Percentiles rank a stretch among this genome's conserved stretches.
Evolutionary conservation across 805 yeast species (phyloP).

Genomic region (Ogataea ganodermae): DNA sequence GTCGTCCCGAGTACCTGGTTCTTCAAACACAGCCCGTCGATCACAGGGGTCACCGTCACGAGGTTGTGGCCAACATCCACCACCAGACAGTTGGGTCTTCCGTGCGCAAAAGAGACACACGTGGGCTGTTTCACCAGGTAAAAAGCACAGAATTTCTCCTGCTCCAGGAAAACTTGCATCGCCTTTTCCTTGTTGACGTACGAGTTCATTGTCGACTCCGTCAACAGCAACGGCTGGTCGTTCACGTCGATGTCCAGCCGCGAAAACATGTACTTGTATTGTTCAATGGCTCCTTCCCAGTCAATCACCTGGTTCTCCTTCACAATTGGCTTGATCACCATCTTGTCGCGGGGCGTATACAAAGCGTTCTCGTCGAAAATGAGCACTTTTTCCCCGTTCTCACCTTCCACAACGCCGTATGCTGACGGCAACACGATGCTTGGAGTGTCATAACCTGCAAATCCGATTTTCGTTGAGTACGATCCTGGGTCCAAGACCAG

Average conservation of each 20-base stretch:
- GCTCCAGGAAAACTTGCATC: conserved; percentile 71
- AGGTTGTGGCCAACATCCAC: conserved; percentile 85
- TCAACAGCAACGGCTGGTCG: conserved; percentile 76
- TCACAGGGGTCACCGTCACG: conserved; percentile 75
- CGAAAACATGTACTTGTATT: conserved; percentile 64
- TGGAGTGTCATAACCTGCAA: conserved; percentile 91
- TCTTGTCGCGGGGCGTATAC: conserved; percentile 48
- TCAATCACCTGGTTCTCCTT: conserved; percentile 66
- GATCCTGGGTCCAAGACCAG: conserved; percentile 92
- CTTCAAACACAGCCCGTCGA: conserved; percentile 76
- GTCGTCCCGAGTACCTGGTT: conserved; percentile 70
- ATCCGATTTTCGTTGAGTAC: conserved; percentile 78
- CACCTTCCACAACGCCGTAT: conserved; percentile 43
- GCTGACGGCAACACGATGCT: conserved; percentile 71
- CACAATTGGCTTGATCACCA: conserved; percentile 58
- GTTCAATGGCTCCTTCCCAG: conserved; percentile 84
- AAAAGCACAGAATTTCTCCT: conserved; percentile 73
- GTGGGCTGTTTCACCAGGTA: conserved; percentile 83
- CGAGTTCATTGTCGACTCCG: conserved; percentile 88
- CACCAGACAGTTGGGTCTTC: conserved; percentile 82
- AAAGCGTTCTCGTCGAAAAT: conserved; percentile 36
- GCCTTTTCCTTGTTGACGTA: conserved; percentile 65
- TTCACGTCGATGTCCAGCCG: conserved; percentile 52
- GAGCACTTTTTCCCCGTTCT: conserved; percentile 19
- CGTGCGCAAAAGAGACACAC: conserved; percentile 84